Evolutionary conservation across 2,329 filamentous ascomycete genomes (phyloP).

Genomic region (Zymoseptoria brevis): DNA sequence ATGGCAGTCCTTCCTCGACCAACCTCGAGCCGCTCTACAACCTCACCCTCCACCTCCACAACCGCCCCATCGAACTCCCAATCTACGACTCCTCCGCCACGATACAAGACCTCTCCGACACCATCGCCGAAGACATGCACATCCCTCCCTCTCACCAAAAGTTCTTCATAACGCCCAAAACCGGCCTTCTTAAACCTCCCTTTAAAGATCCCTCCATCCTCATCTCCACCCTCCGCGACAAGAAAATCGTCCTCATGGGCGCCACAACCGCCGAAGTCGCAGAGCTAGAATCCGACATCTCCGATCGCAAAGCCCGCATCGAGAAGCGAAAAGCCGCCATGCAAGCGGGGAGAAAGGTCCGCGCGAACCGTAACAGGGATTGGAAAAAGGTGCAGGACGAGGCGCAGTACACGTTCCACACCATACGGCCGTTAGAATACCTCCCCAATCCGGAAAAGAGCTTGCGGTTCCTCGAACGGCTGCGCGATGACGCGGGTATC

Average conservation of each 20-base stretch:
- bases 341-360: slow-evolving; percentile 32
- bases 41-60: slow-evolving; percentile 49
- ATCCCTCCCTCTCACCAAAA: slow-evolving; percentile 61
- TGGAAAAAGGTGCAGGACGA: slow-evolving; percentile 48
- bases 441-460: slow-evolving; percentile 69
- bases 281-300: slow-evolving; percentile 45
- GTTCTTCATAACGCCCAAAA: slow-evolving; percentile 55
- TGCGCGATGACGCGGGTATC: slow-evolving; percentile 80
- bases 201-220: slow-evolving; percentile 51
- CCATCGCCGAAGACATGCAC: slow-evolving; percentile 48
- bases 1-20: slow-evolving; percentile 10
- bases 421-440: slow-evolving; percentile 65
- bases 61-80: slow-evolving; percentile 41
- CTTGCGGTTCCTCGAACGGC: slow-evolving; percentile 61
- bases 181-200: slow-evolving; percentile 56
- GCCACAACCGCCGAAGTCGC: slow-evolving; percentile 53
- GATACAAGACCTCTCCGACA: slow-evolving; percentile 50
- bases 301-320: slow-evolving; percentile 44
- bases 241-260: slow-evolving; percentile 60
- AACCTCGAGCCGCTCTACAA: slow-evolving; percentile 25
- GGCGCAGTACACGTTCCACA: slow-evolving; percentile 70
- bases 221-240: slow-evolving; percentile 44
- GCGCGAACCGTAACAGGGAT: slow-evolving; percentile 32
- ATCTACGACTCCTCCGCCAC: slow-evolving; percentile 44
- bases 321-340: slow-evolving; percentile 32